Percentiles rank a stretch among this genome's conserved stretches.
Conservation (phyloP, 164 flowering plant genomes). For the Hamamelis virginiana region DNA sequence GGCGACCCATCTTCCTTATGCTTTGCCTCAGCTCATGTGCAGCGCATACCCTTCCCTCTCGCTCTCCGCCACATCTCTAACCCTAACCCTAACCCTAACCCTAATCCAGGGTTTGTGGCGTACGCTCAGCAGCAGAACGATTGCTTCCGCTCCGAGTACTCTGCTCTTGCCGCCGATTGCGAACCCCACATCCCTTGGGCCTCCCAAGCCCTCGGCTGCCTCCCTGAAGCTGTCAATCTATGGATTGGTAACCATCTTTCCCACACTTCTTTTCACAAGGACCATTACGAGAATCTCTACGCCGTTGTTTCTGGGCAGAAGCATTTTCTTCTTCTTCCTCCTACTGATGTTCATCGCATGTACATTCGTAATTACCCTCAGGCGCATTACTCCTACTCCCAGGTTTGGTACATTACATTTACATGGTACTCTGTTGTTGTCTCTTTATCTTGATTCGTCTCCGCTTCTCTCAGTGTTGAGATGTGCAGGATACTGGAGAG, state of each 20-base stretch:
- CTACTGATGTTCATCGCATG: slow-evolving; percentile 87
- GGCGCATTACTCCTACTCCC: slow-evolving; percentile 57
- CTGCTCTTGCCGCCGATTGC: slow-evolving; percentile 49
- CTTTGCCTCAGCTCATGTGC: slow-evolving; percentile 74
- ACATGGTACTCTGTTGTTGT: background rate
- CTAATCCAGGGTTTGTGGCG: slow-evolving; percentile 44
- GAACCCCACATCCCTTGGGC: slow-evolving; percentile 86
- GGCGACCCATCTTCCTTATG: slow-evolving; percentile 35
- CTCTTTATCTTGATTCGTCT: background rate
- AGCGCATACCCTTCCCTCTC: slow-evolving; percentile 41
- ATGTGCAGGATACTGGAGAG: slow-evolving; percentile 50
- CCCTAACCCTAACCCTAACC: no score
- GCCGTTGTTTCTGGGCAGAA: slow-evolving; percentile 87
- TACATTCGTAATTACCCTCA: slow-evolving; percentile 73
- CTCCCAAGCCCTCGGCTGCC: slow-evolving; percentile 64
- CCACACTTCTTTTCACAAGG: slow-evolving; percentile 90
- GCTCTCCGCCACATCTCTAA: slow-evolving; percentile 35
- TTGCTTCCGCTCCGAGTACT: slow-evolving; percentile 72
- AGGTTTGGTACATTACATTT: slow-evolving; percentile 28
- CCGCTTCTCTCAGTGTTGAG: background rate
- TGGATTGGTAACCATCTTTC: slow-evolving; percentile 85
- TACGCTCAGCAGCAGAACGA: slow-evolving; percentile 93
- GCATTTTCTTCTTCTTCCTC: slow-evolving; percentile 88
- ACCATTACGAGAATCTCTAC: slow-evolving; percentile 93
- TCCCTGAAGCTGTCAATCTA: slow-evolving; percentile 89